A percentile compares a stretch with the other conserved stretches of the same genome.
Conservation (phyloP, 2,329 filamentous ascomycete species). For the Keithomyces neogunnii region DNA sequence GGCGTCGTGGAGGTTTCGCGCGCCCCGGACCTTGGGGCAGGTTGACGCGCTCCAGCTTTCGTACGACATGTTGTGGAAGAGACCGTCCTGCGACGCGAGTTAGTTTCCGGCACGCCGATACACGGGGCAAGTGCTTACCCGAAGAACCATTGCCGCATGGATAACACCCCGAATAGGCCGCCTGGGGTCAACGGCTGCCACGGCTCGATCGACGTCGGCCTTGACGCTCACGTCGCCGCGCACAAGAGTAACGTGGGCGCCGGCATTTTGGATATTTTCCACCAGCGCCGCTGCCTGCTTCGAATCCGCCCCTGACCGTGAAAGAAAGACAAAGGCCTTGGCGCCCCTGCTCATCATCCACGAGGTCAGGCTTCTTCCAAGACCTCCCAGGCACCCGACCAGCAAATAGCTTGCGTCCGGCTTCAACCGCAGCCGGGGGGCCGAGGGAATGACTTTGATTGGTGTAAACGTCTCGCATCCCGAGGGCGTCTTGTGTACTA, state of each 20-base stretch:
- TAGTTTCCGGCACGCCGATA: slow-evolving; percentile 11
- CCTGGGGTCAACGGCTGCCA: background rate
- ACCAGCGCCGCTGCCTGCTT: slow-evolving; percentile 13
- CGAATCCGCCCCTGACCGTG: slow-evolving; percentile 18
- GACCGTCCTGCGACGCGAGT: background rate
- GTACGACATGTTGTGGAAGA: slow-evolving; percentile 13
- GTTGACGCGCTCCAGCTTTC: slow-evolving; percentile 14
- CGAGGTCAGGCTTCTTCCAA: slow-evolving; percentile 22
- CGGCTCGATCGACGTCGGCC: slow-evolving; percentile 10
- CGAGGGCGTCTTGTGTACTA: no score
- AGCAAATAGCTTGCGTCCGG: slow-evolving; percentile 11
- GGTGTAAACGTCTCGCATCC: no score
- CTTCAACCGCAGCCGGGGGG: slow-evolving; percentile 1
- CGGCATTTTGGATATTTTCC: slow-evolving; percentile 10
- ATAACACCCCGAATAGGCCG: slow-evolving; percentile 20
- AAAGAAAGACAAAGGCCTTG: slow-evolving; percentile 18
- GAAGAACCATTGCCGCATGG: slow-evolving; percentile 24
- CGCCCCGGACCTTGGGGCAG: slow-evolving; percentile 16
- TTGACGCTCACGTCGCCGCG: slow-evolving; percentile 13
- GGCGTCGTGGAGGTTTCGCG: slow-evolving; percentile 16
- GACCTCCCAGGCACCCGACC: slow-evolving; percentile 18
- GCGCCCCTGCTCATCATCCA: slow-evolving; percentile 23
- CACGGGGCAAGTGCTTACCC: slow-evolving; percentile 11
- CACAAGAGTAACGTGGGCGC: slow-evolving; percentile 15
- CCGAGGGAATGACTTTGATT: no score